These are phyloP conservation scores for Willaertia magna DNA, from an alignment of 208 protist species.

Conservation along the genomic window DNA sequence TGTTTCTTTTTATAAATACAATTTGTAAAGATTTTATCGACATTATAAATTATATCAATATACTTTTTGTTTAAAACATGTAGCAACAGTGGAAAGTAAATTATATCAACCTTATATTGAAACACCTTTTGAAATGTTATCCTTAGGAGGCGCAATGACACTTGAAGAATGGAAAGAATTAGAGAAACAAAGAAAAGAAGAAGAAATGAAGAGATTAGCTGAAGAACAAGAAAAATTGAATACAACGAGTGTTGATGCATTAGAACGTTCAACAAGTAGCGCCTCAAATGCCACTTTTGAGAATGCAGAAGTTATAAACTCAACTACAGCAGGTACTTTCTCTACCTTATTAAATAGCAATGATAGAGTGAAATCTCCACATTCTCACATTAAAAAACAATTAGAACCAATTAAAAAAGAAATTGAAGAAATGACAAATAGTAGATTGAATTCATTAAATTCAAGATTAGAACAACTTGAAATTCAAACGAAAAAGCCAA, in stretches of 20 bases:
- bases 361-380: neutral
- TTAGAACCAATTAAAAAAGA: neutral
- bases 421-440: neutral
- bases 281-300: too few relatives aligned
- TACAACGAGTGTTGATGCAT: neutral
- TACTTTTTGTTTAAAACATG: slow-evolving; percentile 54
- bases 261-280: neutral
- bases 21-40: slow-evolving; percentile 5
- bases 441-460: neutral
- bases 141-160: neutral
- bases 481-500: neutral
- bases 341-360: neutral
- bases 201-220: too few relatives aligned
- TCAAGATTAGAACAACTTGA: neutral
- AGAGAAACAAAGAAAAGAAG: neutral
- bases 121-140: neutral
- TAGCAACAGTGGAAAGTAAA: slow-evolving; percentile 33
- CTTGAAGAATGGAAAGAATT: neutral
- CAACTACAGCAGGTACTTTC: neutral
- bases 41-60: slow-evolving; percentile 79
- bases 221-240: neutral
- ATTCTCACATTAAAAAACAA: neutral
- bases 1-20: neutral
- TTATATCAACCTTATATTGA: neutral
- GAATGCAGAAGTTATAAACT: too few relatives aligned